Base-by-base conservation (phyloP, 331 rosid species). In the Rosa hybrid region DNA sequence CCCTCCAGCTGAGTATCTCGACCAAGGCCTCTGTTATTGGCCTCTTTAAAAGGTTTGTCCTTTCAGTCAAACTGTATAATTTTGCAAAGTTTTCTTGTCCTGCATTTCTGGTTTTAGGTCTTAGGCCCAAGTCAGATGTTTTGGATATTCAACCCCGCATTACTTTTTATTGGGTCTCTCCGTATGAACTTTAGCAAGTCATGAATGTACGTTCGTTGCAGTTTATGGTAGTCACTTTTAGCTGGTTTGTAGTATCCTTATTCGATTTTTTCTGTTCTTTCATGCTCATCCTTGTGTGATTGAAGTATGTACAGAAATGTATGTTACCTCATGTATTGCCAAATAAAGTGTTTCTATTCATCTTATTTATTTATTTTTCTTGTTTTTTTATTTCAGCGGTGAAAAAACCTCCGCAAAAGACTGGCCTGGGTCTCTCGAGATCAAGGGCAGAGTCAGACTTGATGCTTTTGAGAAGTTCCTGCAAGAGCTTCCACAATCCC, bases 391-490 rank as follows among this genome's bases (percentile, higher is more conserved):
- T 75, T 91, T 82, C 87, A 96, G 99, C 50, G 98, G 99, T 12
- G 97, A 93, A 81, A 96, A 84, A 90, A 79, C 92, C 62, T 86
- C 89, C 30, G 87, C 89, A 13, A 92, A 86, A 62, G 97, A 88
- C 65, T 96, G 99, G 99, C 94, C 98, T 54, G 89, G 88, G 39
- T 76, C 83, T 84, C 90, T 96, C 34, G 99, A 96, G 85, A 90
- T 96, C 80, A 96, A 96, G 85, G 99, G 99, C 68, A 93, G 98
- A 86, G 99, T 96, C 62, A 90, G 95, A 76, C 93, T 93, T 6
- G 97, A 93, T 71, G 94, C 97, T 60, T 96, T 96, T 81, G 94
- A 93, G 86, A 92, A 93, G 88, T 96, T 96, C 76, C 92, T 96
- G 73, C 95, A 84, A 70, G 94, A 92, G 86, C 99, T 96, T 86